Base-by-base conservation (phyloP, 345 rosid species). In the Noccaea bulbosa region DNA sequence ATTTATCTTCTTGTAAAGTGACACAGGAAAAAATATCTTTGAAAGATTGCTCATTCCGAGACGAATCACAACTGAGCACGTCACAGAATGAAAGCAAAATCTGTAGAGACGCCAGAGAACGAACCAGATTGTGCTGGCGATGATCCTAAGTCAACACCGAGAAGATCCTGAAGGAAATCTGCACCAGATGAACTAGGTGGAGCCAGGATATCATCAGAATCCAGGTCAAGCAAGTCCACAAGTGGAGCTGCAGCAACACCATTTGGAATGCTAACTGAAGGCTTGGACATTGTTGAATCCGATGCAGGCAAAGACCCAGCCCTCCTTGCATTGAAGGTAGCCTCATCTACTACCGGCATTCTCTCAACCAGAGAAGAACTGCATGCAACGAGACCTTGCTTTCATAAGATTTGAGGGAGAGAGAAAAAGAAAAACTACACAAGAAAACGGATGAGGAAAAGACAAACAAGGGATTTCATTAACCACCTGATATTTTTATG, bases 291-390 rank as follows among this genome's bases (percentile, higher is more conserved):
- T 72, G 89, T 66, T 80, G 97, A 88, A 80, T 65, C 86, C 79
- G 89, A 70, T 59, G 87, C 72, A 32, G 89, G 90, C 69, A 94
- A 69, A 63, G 89, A 84, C 70, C 96, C 89, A 32, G 93, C 86
- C 79, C 93, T 92, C 85, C 97, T 86, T 72, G 83, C 91, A 80
- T 84, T 86, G 81, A 89, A 90, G 67, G 93, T 85, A 75, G 93
- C 93, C 84, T 95, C 96, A 84, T 95, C 99, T 78, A 92, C 71
- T 72, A 95, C 97, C 2, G 99, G 99, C 98, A 95, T 95, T 79
- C 98, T 87, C 80, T 92, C 99, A 77, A 94, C 89, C 78, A 94
- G 81, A 2, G 92, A 80, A 77, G 98, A 79, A 81, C 99, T 94
- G 81, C 58, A 80, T 17, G 52, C 71, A 81, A 49, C 81, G 75